phyloP scores from a whole-genome alignment of 305 asterid genomes.

The Striga hermonthica region DNA sequence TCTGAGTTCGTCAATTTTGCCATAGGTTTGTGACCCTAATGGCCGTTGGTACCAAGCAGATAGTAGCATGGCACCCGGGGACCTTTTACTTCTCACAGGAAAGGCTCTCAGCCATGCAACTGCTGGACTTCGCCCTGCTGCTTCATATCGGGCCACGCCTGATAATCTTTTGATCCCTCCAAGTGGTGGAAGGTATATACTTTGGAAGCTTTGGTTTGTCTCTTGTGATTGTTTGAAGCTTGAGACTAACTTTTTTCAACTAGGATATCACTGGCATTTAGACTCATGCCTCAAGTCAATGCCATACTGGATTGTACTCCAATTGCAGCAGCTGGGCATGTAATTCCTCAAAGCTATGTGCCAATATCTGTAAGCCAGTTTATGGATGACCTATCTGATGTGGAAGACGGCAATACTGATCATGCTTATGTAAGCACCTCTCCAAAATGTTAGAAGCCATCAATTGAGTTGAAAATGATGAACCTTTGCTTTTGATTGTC shows the following conservation, averaged over 20 bases:
- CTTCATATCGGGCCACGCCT: slow-evolving; percentile 54
- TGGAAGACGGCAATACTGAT: slow-evolving; percentile 69
- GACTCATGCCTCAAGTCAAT: slow-evolving; percentile 93
- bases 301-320: slow-evolving; percentile 88
- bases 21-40: slow-evolving; percentile 87
- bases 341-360: slow-evolving; percentile 75
- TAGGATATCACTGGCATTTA: slow-evolving; percentile 84
- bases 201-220: slow-evolving; percentile 26
- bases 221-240: slow-evolving; percentile 27
- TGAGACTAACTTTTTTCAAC: slow-evolving; percentile 40
- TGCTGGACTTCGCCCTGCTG: slow-evolving; percentile 90
- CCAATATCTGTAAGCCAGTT: slow-evolving; percentile 92
- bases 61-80: slow-evolving; percentile 69
- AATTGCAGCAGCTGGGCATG: slow-evolving; percentile 89
- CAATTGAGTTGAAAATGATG: slow-evolving; percentile 8
- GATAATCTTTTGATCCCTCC: slow-evolving; percentile 48
- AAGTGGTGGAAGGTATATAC: slow-evolving; percentile 69
- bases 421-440: slow-evolving; percentile 58
- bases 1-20: slow-evolving; percentile 32
- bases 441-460: slow-evolving; percentile 21
- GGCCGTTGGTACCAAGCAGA: slow-evolving; percentile 98
- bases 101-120: slow-evolving; percentile 92
- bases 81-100: slow-evolving; percentile 81
- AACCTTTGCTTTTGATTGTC: not conserved
- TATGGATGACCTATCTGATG: slow-evolving; percentile 89